phyloP scores from a whole-genome alignment of 108 stramenopile species.

The Epithemia pelagica region DNA sequence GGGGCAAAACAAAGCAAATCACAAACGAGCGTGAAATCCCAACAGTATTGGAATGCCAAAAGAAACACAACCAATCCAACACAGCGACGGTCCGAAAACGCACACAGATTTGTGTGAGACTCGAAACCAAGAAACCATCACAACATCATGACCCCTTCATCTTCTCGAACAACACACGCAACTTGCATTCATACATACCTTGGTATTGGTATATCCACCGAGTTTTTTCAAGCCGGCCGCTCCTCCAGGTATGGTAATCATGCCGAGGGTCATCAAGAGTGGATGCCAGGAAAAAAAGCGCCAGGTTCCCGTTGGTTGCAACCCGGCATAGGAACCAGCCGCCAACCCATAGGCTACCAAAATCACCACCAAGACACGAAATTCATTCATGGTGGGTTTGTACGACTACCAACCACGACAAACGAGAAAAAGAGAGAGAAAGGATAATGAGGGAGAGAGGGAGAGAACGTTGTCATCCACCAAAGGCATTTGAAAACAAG shows the following conservation, averaged over 20 bases:
- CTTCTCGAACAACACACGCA: too few relatives aligned
- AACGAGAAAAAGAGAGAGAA: not conserved
- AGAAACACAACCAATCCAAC: too few relatives aligned
- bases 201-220: conserved; percentile 80
- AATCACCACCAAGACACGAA: conserved; percentile 7
- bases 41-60: too few relatives aligned
- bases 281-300: conserved; percentile 74
- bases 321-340: conserved; percentile 30
- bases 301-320: conserved; percentile 56
- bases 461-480: too few relatives aligned
- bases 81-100: too few relatives aligned
- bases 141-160: too few relatives aligned
- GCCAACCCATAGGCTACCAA: conserved; percentile 18
- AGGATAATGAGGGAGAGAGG: not conserved
- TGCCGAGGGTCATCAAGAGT: conserved; percentile 65
- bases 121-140: too few relatives aligned
- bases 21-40: too few relatives aligned
- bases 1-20: too few relatives aligned
- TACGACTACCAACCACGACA: not conserved
- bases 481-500: too few relatives aligned
- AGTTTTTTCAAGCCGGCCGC: conserved; percentile 66
- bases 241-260: conserved; percentile 66
- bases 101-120: too few relatives aligned
- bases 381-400: conserved; percentile 6
- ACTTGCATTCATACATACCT: too few relatives aligned